Base-by-base conservation (phyloP, 1,284 basidiomycete species). In the Ceratorhiza oryzae-sativae region DNA sequence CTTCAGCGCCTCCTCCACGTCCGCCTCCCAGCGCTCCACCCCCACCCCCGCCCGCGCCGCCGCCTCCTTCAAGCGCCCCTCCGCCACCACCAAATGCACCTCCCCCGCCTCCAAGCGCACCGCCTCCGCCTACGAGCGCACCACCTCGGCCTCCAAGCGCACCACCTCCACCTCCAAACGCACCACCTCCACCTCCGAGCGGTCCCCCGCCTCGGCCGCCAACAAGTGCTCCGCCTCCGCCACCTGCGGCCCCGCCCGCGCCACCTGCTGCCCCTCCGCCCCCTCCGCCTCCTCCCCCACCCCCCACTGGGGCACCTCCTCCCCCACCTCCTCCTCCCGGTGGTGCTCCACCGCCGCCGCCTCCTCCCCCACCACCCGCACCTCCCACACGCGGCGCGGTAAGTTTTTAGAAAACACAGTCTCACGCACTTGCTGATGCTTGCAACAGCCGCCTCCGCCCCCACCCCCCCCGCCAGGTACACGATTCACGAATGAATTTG, bases 251-350 rank as follows among this genome's bases (percentile, higher is more conserved):
- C 2, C 51, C 67, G 4, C 68, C 80, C 12, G 79, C 81, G 8
- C 75, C 77, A 8, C 74, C 75, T 6, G 73, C 81, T 2, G 78
- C 81, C 13, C 36, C 36, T 39, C 36, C n/a, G 9, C 77, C 79
- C 1, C 79, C 81, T 0, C 81, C 83, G 0, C 81, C 85, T 13
- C 80, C 83, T 80, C 18, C 81, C 79, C 12, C 76, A 39, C 49
- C 48, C 25, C 34, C 51, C 34, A 36, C 34, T 58, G 67, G 49
- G 9, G 67, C 75, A 30, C 77, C 80, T 18, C 79, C 81, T 8
- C 77, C 79, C 15, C 76, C 77, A 5, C 77, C 78, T 0, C 73
- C 76, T 34, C 42, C 32, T n/a, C 46, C 68, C 13, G 62, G 73
- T n/a, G 73, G 73, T 25, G 62, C 42, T n/a, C 67, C 39, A 32